These are phyloP conservation scores for Tetracladium setigerum DNA, from an alignment of 495 filamentous ascomycete genomes.

Conservation along the genomic window DNA sequence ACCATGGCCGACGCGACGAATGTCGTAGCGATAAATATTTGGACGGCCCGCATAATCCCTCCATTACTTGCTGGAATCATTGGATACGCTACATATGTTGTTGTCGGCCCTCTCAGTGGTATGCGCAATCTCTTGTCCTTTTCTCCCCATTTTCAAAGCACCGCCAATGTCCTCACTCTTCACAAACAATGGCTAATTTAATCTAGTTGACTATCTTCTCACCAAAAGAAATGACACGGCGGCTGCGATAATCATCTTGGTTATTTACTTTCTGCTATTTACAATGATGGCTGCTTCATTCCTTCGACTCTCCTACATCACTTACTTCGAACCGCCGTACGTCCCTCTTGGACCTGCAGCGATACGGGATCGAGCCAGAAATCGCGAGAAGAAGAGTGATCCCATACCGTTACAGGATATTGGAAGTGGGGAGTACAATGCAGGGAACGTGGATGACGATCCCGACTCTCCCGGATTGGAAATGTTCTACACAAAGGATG, in stretches of 20 bases:
- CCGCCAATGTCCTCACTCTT: not conserved
- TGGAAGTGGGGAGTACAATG: constrained; percentile 15
- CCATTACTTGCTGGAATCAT: constrained; percentile 47
- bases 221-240: constrained; percentile 24
- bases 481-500: constrained; percentile 67
- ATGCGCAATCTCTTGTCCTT: constrained; percentile 16
- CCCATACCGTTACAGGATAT: constrained; percentile 15
- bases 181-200: not conserved
- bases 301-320: constrained; percentile 54
- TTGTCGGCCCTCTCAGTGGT: constrained; percentile 54
- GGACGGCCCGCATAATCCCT: constrained; percentile 50
- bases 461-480: constrained; percentile 41
- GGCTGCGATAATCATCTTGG: constrained; percentile 59
- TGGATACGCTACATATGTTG: constrained; percentile 54
- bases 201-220: constrained; percentile 18
- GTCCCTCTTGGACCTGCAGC: constrained; percentile 49
- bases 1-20: constrained; percentile 5
- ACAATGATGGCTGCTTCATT: constrained; percentile 60
- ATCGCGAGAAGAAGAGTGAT: constrained; percentile 3
- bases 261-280: constrained; percentile 63
- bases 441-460: constrained; percentile 21
- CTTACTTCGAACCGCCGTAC: constrained; percentile 61
- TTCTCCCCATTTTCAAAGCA: not conserved
- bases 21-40: constrained; percentile 39
- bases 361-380: constrained; percentile 17